A percentile compares a stretch with the other conserved stretches of the same genome.
These are phyloP conservation scores for Ilex paraguariensis DNA, from an alignment of 305 asterid genomes.

Conservation along the genomic window DNA sequence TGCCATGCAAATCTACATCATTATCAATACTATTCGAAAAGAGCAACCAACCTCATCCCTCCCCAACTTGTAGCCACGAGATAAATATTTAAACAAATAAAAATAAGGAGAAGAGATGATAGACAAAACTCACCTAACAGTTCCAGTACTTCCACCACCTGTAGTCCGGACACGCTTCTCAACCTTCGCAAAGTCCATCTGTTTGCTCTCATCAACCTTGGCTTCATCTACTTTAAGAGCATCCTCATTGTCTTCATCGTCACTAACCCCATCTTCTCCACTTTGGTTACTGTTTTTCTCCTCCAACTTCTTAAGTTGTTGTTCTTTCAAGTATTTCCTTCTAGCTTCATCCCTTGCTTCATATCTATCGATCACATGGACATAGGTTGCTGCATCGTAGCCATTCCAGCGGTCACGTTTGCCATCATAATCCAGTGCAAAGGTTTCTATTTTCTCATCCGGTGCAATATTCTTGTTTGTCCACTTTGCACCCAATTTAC, in stretches of 20 bases:
- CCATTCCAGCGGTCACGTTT: constrained; percentile 98
- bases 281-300: constrained; percentile 65
- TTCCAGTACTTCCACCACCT: constrained; percentile 99
- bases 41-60: too few relatives aligned
- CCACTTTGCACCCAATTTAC: constrained; percentile 76
- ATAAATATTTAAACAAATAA: too few relatives aligned
- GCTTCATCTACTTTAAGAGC: constrained; percentile 88
- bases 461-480: constrained; percentile 68
- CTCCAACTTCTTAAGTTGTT: constrained; percentile 85
- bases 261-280: constrained; percentile 57
- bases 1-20: too few relatives aligned
- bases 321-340: constrained; percentile 74
- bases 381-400: constrained; percentile 80
- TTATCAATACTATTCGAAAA: too few relatives aligned
- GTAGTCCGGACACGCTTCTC: constrained; percentile 99
- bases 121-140: constrained; percentile 63
- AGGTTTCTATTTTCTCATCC: constrained; percentile 89
- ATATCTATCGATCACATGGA: constrained; percentile 67
- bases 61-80: too few relatives aligned
- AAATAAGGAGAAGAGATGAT: background rate
- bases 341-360: constrained; percentile 96
- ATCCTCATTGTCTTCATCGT: constrained; percentile 80
- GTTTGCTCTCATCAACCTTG: constrained; percentile 98
- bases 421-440: constrained; percentile 96
- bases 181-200: constrained; percentile 98